Base-by-base conservation (phyloP, 495 filamentous ascomycete species). In the Pseudoneurospora amorphoporcata region DNA sequence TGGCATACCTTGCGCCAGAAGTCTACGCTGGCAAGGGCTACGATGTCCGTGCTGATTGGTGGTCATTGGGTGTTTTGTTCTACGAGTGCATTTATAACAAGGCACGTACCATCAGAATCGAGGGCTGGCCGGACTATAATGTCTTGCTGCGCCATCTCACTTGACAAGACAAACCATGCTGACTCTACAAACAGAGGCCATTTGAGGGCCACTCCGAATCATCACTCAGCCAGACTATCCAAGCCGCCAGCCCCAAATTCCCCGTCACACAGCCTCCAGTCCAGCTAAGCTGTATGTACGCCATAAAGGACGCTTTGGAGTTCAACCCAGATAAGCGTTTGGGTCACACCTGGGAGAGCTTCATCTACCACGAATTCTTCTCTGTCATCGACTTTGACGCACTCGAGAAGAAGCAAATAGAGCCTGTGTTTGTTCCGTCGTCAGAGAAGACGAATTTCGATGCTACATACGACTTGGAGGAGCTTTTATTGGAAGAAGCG, bases 1-100 rank as follows among this genome's bases (percentile, higher is more conserved):
- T 98, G 53, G 96, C 96, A 61, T 99, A 99, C 79, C 88, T 99
- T 3, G 96, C 95, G 3, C 95, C 95, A 1, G 95, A 99, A 78
- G 96, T 98, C 35, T 99, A 98, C 74, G 88, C 89, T 74, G 95
- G 94, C 35, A 87, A 86, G 45, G 95, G 95, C 9, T 99, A 99
- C 77, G 87, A 88, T 70, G 88, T 87, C 32, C 92, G 95, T 76
- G 94, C 96, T 14, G 95, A 99, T 81, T 99, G 95, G 95, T 99
- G 95, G 95, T 97, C 95, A 16, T 80, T 99, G 35, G 95, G 95
- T 40, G 95, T 99, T 65, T 89, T 95, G 3, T 97, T 98, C 80
- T 99, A 97, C 82, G 95, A 99, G 82, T 98, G 95, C 86, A 97
- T 99, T 68, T 99, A 98, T 83, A 98, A 95, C 82, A 98, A 96